Conservation (phyloP, 495 filamentous ascomycete genomes). For the Penicilliopsis zonata region DNA sequence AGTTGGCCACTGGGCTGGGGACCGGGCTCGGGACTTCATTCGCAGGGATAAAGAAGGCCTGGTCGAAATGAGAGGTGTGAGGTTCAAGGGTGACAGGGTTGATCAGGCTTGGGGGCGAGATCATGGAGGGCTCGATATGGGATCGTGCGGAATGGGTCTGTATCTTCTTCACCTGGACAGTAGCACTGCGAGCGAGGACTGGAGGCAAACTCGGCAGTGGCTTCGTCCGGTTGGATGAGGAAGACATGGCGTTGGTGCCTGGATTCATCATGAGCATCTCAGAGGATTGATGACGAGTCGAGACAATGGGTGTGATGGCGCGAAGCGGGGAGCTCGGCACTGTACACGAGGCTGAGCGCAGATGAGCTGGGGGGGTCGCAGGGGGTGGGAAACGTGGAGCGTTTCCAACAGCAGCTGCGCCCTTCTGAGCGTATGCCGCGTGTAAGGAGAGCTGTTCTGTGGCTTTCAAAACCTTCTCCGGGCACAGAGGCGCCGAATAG, state of each 20-base stretch:
- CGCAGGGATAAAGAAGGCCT: slow-evolving; percentile 32
- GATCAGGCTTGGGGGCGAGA: slow-evolving; percentile 28
- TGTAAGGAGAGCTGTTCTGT: slow-evolving; percentile 20
- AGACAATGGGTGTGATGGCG: slow-evolving; percentile 9
- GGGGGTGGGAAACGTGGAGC: slow-evolving; percentile 19
- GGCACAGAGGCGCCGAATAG: slow-evolving; percentile 21
- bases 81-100: slow-evolving; percentile 34
- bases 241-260: slow-evolving; percentile 13
- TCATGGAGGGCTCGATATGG: slow-evolving; percentile 30
- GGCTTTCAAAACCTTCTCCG: slow-evolving; percentile 17
- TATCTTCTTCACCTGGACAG: slow-evolving; percentile 15
- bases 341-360: slow-evolving; percentile 17
- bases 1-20: slow-evolving; percentile 22
- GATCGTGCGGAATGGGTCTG: slow-evolving; percentile 17
- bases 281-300: slow-evolving; percentile 13
- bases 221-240: slow-evolving; percentile 21
- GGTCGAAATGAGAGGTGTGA: slow-evolving; percentile 32
- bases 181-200: slow-evolving; percentile 11
- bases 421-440: slow-evolving; percentile 5
- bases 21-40: slow-evolving; percentile 31
- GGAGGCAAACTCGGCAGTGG: slow-evolving; percentile 22
- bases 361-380: slow-evolving; percentile 19
- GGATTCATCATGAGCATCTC: slow-evolving; percentile 26
- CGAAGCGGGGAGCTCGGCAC: slow-evolving; percentile 17
- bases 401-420: slow-evolving; percentile 5